Evolutionary conservation across 2,329 filamentous ascomycete genomes (phyloP), one percentile per base, ranked within the genome.

Genomic region (Exophiala phaeomuriformis): DNA sequence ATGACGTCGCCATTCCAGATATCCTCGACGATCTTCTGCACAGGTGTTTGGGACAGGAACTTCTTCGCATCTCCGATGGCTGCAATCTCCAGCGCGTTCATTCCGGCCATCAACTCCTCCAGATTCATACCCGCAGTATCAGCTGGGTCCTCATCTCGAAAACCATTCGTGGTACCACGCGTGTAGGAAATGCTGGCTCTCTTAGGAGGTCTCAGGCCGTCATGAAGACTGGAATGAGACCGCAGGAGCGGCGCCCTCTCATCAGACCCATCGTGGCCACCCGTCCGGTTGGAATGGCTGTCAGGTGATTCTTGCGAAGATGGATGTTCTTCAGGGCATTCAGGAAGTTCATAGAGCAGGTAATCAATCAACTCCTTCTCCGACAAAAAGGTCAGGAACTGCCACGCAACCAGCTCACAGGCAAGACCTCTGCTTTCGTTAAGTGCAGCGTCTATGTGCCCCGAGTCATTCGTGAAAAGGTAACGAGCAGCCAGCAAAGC

Each of bases 81-180:
- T 29, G 88, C 89, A 64, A 95, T 90, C 66, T 95, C 89, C 10
- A 97, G 76, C 1, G 88, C 89, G 67, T 93, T 95, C 45, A 95
- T 76, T 12, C 85, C 83, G 35, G 83, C 82, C 66, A 95, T 95
- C 1, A 83, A 80, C 0, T 81, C 78, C 0, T 85, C 86, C 30
- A 86, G 81, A 47, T 86, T 80, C 5, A 80, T 76, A 19, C 49
- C 30, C 10, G 52, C 35, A 5, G 29, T 39, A 31, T 43, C 52
- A 28, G 42, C 31, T 10, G 42, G 3, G 8, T 31, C 40, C 19
- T 52, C 50, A 12, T 51, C 52, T n/a, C 31, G 49, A 33, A 52
- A 52, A 19, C 27, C 59, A 31, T 36, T 47, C 29, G 45, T 40
- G 8, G 50, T 54, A 33, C 32, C 52, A 9, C 40, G 46, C 3